Evolutionary conservation across 257 asterid species (phyloP).

Genomic region (Eucommia ulmoides): DNA sequence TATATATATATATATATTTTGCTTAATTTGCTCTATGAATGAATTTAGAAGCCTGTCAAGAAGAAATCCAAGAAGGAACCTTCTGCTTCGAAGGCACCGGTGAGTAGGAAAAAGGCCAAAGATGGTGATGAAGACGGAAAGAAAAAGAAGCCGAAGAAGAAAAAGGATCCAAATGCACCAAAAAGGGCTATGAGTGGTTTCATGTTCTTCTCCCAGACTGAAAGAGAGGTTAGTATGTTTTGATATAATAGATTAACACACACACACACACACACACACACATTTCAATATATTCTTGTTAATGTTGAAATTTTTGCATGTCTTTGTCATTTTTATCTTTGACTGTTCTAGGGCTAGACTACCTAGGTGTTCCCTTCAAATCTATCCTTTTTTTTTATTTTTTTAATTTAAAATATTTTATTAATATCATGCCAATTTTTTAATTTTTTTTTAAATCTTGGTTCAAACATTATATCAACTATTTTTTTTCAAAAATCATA

Average conservation of each 20-base stretch:
- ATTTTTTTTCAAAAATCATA: too few relatives aligned
- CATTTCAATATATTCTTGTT: background rate
- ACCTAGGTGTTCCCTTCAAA: background rate
- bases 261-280: background rate
- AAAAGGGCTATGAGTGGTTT: conserved; percentile 75
- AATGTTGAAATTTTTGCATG: background rate
- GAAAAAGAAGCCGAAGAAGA: conserved; percentile 77
- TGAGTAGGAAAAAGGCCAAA: conserved; percentile 51
- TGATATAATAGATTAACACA: background rate
- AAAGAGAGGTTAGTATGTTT: conserved; percentile 61
- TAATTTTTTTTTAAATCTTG: too few relatives aligned
- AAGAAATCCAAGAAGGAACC: conserved; percentile 56
- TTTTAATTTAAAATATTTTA: too few relatives aligned
- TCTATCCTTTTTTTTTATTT: too few relatives aligned
- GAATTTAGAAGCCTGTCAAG: conserved; percentile 36
- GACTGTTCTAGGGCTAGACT: background rate
- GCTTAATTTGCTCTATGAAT: too few relatives aligned
- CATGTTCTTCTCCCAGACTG: conserved; percentile 73
- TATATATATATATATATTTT: too few relatives aligned
- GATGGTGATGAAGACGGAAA: conserved; percentile 59
- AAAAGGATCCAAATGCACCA: conserved; percentile 94
- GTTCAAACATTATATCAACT: too few relatives aligned
- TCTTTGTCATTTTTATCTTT: background rate
- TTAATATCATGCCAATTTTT: too few relatives aligned
- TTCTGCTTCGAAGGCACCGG: conserved; percentile 41